phyloP scores from a whole-genome alignment of 345 rosid species.

The Eucalyptus viminalis region DNA sequence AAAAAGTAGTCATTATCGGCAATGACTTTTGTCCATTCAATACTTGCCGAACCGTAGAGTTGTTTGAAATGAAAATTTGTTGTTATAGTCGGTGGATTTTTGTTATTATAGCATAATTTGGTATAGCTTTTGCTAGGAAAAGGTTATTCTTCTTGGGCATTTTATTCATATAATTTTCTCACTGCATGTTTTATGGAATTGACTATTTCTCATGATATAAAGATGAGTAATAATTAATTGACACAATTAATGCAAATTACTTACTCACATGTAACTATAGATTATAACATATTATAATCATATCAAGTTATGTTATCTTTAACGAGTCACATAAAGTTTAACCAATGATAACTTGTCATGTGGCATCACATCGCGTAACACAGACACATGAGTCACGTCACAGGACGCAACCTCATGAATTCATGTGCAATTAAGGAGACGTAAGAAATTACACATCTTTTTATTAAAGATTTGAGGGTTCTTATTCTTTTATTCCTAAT shows the following conservation, averaged over 20 bases:
- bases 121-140: not conserved
- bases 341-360: not conserved
- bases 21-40: not conserved
- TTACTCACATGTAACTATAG: no score
- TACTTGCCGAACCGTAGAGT: not conserved
- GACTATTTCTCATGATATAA: not conserved
- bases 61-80: not conserved
- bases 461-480: not conserved
- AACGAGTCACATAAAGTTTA: not conserved
- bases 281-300: no score
- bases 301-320: no score
- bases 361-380: rapidly evolving
- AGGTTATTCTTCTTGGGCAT: not conserved
- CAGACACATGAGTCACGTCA: rapidly evolving
- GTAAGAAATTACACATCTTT: not conserved
- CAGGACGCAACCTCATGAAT: not conserved
- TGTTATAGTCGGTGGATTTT: not conserved
- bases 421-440: not conserved
- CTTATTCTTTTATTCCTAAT: not conserved
- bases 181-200: not conserved
- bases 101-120: not conserved
- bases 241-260: not conserved
- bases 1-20: not conserved
- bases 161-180: not conserved
- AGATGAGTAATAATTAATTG: not conserved